Evolutionary conservation across 2,329 filamentous ascomycete genomes (phyloP).

Genomic region (Fusarium setosum): DNA sequence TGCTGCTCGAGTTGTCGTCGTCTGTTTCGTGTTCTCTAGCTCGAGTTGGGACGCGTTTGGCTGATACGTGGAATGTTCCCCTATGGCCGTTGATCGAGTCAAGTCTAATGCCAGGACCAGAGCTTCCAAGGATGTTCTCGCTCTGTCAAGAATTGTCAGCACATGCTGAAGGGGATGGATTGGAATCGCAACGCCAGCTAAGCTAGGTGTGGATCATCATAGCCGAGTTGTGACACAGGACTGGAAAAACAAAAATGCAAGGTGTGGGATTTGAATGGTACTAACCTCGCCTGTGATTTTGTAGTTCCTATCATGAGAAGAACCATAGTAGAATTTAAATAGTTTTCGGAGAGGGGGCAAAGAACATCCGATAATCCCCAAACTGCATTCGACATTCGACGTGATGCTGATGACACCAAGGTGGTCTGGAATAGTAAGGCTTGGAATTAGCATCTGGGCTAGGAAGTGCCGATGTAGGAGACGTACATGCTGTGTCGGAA

Average conservation of each 20-base stretch:
- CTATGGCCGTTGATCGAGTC: neutral
- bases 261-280: neutral
- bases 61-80: neutral
- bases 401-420: conserved; percentile 18
- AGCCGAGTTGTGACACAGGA: neutral
- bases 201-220: neutral
- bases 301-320: neutral
- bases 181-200: neutral
- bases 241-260: no score
- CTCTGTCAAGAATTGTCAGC: neutral
- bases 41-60: neutral
- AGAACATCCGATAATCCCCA: conserved; percentile 17
- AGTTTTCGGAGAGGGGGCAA: conserved; percentile 1
- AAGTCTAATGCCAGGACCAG: neutral
- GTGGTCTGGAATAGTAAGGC: neutral
- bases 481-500: conserved; percentile 3
- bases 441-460: rapidly evolving
- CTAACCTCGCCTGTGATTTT: conserved; percentile 1
- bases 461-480: neutral
- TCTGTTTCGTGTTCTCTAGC: neutral
- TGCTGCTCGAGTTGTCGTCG: conserved; percentile 12
- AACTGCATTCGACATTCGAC: conserved; percentile 11
- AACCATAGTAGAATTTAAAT: conserved; percentile 15
- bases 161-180: rapidly evolving
- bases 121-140: neutral